These are phyloP conservation scores for Ceratocystiopsis brevicomis DNA, from an alignment of 2,329 filamentous ascomycete genomes.

Conservation along the genomic window DNA sequence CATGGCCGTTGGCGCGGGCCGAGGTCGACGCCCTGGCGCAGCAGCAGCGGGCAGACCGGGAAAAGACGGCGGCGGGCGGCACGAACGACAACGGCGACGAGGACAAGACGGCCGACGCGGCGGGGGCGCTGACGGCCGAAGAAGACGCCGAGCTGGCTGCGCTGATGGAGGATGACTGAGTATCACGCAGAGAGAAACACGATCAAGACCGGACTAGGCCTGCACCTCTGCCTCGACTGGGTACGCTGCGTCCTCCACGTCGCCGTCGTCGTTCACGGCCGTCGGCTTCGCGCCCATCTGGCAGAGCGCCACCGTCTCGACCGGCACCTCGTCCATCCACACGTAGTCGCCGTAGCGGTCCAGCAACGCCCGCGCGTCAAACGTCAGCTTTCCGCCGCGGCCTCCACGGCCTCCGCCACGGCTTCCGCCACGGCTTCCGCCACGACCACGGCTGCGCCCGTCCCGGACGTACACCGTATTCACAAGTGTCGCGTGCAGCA, in stretches of 20 bases:
- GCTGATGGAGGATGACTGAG: constrained; percentile 58
- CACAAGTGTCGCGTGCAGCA: constrained; percentile 68
- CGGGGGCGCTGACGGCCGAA: constrained; percentile 54
- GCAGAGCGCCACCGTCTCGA: constrained; percentile 63
- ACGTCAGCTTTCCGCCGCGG: constrained; percentile 17
- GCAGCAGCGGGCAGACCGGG: constrained; percentile 27
- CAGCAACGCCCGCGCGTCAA: constrained; percentile 38
- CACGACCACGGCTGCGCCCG: constrained; percentile 13
- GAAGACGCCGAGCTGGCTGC: constrained; percentile 84
- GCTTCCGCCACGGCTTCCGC: constrained; percentile 10
- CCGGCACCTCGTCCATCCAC: constrained; percentile 49
- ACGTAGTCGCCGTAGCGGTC: constrained; percentile 41
- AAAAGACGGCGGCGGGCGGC: constrained; percentile 19
- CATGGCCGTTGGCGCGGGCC: constrained; percentile 55
- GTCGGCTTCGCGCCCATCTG: constrained; percentile 58
- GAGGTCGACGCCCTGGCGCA: constrained; percentile 30
- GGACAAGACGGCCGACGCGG: constrained; percentile 29
- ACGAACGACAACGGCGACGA: constrained; percentile 54
- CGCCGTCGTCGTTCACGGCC: constrained; percentile 31
- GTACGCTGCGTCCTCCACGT: constrained; percentile 32
- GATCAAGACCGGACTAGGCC: too few relatives aligned
- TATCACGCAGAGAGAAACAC: too few relatives aligned
- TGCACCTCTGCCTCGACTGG: constrained; percentile 31
- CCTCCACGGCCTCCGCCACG: constrained; percentile 9
- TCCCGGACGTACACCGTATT: constrained; percentile 67